Percentiles rank a stretch among this genome's conserved stretches.
These are phyloP conservation scores for Klebsormidium nitens DNA, from an alignment of 139 green algal species.

Conservation along the genomic window DNA sequence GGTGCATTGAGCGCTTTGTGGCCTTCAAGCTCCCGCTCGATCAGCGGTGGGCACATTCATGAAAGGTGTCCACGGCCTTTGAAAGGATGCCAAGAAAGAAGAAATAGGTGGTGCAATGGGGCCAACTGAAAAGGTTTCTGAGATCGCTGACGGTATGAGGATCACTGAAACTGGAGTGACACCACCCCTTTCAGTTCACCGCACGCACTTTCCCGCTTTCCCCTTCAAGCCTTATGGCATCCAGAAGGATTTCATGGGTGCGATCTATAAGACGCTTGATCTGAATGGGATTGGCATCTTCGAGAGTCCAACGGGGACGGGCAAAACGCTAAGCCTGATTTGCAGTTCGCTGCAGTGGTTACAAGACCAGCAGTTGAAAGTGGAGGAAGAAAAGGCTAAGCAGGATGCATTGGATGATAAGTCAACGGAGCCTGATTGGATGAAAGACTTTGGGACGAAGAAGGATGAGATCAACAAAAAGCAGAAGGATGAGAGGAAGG, in stretches of 20 bases:
- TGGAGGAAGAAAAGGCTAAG: not conserved
- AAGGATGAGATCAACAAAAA: constrained; percentile 32
- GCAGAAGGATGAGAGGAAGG: constrained; percentile 5
- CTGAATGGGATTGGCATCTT: not conserved
- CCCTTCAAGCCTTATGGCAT: constrained; percentile 4
- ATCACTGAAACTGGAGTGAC: too few relatives aligned
- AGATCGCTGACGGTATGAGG: too few relatives aligned
- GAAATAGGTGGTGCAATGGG: too few relatives aligned
- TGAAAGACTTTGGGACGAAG: constrained; percentile 44
- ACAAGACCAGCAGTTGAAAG: constrained; percentile 39
- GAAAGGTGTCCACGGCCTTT: too few relatives aligned
- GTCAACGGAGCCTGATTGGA: constrained; percentile 58
- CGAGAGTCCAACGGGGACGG: constrained; percentile 31
- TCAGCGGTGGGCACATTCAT: too few relatives aligned
- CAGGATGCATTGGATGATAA: constrained; percentile 26
- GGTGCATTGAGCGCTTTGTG: too few relatives aligned
- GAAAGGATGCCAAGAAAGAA: too few relatives aligned
- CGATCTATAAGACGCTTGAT: not conserved
- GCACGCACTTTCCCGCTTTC: not conserved
- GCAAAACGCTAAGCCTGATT: constrained; percentile 91
- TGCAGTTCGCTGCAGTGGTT: constrained; percentile 78
- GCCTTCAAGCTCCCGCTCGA: too few relatives aligned
- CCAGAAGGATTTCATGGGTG: not conserved
- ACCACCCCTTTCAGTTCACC: too few relatives aligned
- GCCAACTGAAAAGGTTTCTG: too few relatives aligned